Percentiles rank a stretch among this genome's conserved stretches.
These are phyloP conservation scores for Vitis hybrid DNA, from an alignment of 177 flowering plant species.

Conservation along the genomic window DNA sequence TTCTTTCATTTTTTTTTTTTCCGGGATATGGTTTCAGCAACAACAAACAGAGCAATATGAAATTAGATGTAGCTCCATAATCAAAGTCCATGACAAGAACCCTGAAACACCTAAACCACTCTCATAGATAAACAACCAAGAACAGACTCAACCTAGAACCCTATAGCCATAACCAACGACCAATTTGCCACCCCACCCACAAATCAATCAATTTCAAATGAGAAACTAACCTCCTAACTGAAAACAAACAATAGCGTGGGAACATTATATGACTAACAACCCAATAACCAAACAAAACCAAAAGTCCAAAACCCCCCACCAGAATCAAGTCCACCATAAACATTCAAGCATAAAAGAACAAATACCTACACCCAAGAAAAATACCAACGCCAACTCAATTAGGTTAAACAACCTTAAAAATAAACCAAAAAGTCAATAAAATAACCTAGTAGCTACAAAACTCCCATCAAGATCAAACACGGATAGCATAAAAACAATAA, in stretches of 20 bases:
- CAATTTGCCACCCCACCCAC: too few species aligned
- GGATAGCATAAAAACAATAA: neutral
- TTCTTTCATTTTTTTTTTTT: too few species aligned
- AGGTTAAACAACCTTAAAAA: neutral
- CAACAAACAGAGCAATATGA: too few species aligned
- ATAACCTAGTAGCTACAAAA: neutral
- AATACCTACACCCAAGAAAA: neutral
- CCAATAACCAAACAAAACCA: constrained; percentile 5
- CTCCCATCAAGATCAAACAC: neutral
- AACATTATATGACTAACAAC: neutral
- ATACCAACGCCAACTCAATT: neutral
- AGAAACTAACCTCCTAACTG: neutral
- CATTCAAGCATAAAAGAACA: constrained; percentile 4
- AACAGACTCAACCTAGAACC: too few species aligned
- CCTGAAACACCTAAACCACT: too few species aligned
- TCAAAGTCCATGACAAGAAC: too few species aligned
- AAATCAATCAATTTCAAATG: neutral
- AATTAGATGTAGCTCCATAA: too few species aligned
- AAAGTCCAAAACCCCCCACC: neutral
- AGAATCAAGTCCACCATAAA: neutral
- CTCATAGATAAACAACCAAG: too few species aligned
- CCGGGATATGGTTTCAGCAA: too few species aligned
- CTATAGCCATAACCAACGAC: too few species aligned
- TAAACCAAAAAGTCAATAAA: neutral
- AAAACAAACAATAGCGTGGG: too few species aligned